phyloP scores from a whole-genome alignment of 345 rosid genomes.

The Isatis tinctoria region DNA sequence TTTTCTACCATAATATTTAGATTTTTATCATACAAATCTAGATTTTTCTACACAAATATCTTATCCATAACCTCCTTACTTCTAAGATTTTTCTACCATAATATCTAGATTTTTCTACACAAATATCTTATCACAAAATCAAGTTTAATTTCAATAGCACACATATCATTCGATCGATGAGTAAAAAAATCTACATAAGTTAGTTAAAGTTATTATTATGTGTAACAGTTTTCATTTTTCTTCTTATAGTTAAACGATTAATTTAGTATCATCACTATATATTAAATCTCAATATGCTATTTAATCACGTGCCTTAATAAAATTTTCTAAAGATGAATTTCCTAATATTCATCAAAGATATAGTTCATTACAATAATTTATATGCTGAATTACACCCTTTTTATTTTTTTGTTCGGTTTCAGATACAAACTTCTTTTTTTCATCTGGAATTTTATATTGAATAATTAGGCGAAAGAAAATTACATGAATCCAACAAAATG shows the following conservation, averaged over 20 bases:
- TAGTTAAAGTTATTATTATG: background rate
- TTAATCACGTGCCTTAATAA: background rate
- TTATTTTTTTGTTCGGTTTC: background rate
- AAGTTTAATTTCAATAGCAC: no score
- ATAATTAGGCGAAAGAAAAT: no score
- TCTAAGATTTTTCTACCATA: no score
- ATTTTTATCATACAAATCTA: no score
- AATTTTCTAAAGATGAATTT: background rate
- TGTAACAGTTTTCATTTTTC: background rate
- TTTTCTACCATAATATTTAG: no score
- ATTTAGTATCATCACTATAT: background rate
- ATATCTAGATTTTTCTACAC: no score
- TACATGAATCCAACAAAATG: no score
- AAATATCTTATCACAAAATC: no score
- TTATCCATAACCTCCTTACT: no score
- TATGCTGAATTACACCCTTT: background rate
- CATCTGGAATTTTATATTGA: no score
- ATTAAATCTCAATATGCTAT: background rate
- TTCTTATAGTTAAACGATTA: background rate
- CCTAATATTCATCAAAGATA: background rate
- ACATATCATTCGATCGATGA: background rate
- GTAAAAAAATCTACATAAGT: background rate
- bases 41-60: no score
- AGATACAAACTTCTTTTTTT: background rate
- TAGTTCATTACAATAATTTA: background rate